These are phyloP conservation scores for Penicillium turbatum DNA, from an alignment of 495 filamentous ascomycete species.

Conservation along the genomic window DNA sequence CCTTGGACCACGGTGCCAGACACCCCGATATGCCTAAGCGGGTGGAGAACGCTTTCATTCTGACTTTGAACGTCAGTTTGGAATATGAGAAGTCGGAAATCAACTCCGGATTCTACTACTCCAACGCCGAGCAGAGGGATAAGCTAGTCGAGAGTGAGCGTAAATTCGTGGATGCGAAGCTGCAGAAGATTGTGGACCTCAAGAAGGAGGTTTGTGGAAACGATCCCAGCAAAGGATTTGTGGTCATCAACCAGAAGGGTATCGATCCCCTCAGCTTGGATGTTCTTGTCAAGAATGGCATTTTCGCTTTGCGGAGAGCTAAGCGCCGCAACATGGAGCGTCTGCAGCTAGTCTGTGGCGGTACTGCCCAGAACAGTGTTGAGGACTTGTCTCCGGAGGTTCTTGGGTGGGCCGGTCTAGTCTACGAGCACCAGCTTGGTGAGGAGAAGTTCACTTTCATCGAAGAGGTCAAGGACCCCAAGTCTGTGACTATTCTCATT, in stretches of 20 bases:
- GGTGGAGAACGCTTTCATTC: conserved; percentile 90
- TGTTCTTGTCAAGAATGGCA: conserved; percentile 95
- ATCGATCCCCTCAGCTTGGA: conserved; percentile 96
- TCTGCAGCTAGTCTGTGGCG: conserved; percentile 89
- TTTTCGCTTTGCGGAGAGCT: conserved; percentile 86
- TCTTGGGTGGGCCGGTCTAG: conserved; percentile 92
- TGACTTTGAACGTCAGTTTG: conserved; percentile 92
- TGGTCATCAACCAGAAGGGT: conserved; percentile 98
- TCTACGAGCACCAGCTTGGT: conserved; percentile 95
- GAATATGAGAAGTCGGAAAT: conserved; percentile 99
- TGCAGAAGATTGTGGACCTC: conserved; percentile 95
- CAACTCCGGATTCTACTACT: conserved; percentile 99
- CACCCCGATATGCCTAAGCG: conserved; percentile 98
- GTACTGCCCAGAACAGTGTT: conserved; percentile 88
- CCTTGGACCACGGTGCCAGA: conserved; percentile 90
- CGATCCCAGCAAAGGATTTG: conserved; percentile 92
- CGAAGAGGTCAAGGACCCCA: conserved; percentile 97
- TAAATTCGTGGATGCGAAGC: conserved; percentile 91
- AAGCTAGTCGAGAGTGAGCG: conserved; percentile 98
- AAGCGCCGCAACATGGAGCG: conserved; percentile 99
- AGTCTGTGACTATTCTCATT: conserved; percentile 97
- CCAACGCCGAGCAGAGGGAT: conserved; percentile 89
- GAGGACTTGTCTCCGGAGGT: conserved; percentile 86
- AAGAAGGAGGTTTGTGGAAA: conserved; percentile 97
- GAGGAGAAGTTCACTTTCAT: conserved; percentile 99